These are phyloP conservation scores for Populus alba DNA, from an alignment of 345 rosid species.

Conservation along the genomic window DNA sequence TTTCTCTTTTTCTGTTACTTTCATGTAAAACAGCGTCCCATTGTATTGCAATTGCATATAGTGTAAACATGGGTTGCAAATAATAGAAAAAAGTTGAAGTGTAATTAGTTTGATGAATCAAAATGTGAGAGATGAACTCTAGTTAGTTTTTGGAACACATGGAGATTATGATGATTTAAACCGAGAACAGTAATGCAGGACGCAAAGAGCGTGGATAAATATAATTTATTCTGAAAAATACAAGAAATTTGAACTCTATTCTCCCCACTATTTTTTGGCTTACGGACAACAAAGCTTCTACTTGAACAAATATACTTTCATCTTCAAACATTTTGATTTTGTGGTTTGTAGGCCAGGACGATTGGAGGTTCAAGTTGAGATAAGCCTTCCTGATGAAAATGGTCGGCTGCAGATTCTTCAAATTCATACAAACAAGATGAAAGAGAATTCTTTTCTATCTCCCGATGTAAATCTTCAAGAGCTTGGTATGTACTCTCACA, in stretches of 20 bases:
- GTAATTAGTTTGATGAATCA: neutral
- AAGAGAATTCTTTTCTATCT: slow-evolving; percentile 90
- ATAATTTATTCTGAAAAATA: neutral
- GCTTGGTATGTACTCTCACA: slow-evolving; percentile 56
- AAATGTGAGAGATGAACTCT: neutral
- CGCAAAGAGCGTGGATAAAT: neutral
- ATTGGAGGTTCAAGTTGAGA: slow-evolving; percentile 98
- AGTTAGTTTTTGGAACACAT: neutral
- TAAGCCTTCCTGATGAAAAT: slow-evolving; percentile 98
- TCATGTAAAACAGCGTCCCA: neutral
- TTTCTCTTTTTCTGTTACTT: slow-evolving; percentile 11
- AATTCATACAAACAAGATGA: slow-evolving; percentile 98
- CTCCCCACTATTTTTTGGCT: neutral
- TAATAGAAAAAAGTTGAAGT: neutral
- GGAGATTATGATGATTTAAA: neutral
- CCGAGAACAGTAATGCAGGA: neutral
- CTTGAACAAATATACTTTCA: neutral
- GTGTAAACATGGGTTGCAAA: slow-evolving; percentile 1
- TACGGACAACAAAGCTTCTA: neutral
- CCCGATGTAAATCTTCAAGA: slow-evolving; percentile 80
- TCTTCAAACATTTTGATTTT: neutral
- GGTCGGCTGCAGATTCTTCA: slow-evolving; percentile 96
- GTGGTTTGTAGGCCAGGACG: slow-evolving; percentile 79
- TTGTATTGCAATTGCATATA: neutral
- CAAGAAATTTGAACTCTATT: neutral